phyloP scores from a whole-genome alignment of 1,139 yeast species.

The Debaryomyces sp. region DNA sequence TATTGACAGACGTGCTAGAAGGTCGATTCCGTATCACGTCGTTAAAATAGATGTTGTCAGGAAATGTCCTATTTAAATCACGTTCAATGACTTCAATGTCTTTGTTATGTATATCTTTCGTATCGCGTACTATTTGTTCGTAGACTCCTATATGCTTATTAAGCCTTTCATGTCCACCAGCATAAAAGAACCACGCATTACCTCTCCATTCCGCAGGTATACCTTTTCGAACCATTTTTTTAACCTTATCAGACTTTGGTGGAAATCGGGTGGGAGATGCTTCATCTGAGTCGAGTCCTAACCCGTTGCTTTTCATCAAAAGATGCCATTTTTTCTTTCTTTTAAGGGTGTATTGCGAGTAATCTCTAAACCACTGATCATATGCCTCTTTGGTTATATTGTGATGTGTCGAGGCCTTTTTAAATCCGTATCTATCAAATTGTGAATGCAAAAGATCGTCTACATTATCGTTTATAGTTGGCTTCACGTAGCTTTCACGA shows the following conservation, averaged over 20 bases:
- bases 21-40: conserved; percentile 10
- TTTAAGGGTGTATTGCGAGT: conserved; percentile 61
- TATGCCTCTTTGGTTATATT: conserved; percentile 57
- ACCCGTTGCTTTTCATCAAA: conserved; percentile 68
- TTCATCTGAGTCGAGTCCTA: conserved; percentile 38
- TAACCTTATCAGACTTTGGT: conserved; percentile 78
- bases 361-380: conserved; percentile 72
- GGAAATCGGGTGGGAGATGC: conserved; percentile 65
- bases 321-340: conserved; percentile 77
- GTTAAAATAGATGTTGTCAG: conserved; percentile 82
- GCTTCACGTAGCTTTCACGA: conserved; percentile 3
- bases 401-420: conserved; percentile 55
- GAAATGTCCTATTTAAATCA: conserved; percentile 90
- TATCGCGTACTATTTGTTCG: conserved; percentile 62
- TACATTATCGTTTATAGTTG: not conserved
- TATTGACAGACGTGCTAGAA: conserved; percentile 2
- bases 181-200: conserved; percentile 94
- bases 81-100: conserved; percentile 93
- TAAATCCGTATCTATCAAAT: conserved; percentile 85
- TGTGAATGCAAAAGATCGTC: conserved; percentile 32
- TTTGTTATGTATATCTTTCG: conserved; percentile 53
- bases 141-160: conserved; percentile 74
- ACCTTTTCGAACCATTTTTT: conserved; percentile 84
- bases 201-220: conserved; percentile 98
- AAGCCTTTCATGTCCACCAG: conserved; percentile 82